A percentile compares a stretch with the other conserved stretches of the same genome.
Evolutionary conservation across 208 protist genomes (phyloP).

Genomic region (Wallacemonas sp.): DNA sequence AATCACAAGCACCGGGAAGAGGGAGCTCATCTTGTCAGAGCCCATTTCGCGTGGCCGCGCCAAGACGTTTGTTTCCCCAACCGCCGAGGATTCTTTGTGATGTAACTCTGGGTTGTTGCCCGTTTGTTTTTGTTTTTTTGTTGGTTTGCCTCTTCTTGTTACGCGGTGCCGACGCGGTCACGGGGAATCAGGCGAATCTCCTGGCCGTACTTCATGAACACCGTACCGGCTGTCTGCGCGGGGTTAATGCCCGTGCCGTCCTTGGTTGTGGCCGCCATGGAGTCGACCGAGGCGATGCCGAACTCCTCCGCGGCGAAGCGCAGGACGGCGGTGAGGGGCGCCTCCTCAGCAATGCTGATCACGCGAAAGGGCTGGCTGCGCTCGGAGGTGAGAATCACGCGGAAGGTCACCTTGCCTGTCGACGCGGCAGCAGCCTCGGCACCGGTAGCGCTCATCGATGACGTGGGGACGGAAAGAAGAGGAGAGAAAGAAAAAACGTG

Average conservation of each 20-base stretch:
- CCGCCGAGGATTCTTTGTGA: no score
- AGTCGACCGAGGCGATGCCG: slow-evolving; percentile 70
- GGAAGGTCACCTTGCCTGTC: slow-evolving; percentile 75
- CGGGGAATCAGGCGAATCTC: slow-evolving; percentile 95
- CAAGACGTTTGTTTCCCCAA: no score
- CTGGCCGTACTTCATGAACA: slow-evolving; percentile 95
- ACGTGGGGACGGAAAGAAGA: not conserved
- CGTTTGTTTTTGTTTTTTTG: not conserved
- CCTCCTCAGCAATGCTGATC: slow-evolving; percentile 93
- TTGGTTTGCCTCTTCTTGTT: not conserved
- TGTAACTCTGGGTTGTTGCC: not conserved
- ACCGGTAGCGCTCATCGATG: not conserved
- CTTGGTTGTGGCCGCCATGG: slow-evolving; percentile 85
- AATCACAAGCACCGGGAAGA: no score
- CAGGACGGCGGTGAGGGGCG: slow-evolving; percentile 95
- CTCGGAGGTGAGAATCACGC: slow-evolving; percentile 83
- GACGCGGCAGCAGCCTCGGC: slow-evolving; percentile 15
- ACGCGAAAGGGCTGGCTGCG: slow-evolving; percentile 78
- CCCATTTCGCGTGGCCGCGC: no score
- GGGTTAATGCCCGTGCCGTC: slow-evolving; percentile 97
- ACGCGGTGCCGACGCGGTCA: slow-evolving; percentile 85
- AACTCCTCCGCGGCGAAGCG: slow-evolving; percentile 95
- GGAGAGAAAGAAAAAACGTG: not conserved
- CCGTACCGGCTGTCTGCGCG: slow-evolving; percentile 88
- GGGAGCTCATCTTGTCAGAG: no score